A percentile compares a stretch with the other conserved stretches of the same genome.
phyloP scores from a whole-genome alignment of 2,329 filamentous ascomycete species.

The Botrytis medusae region DNA sequence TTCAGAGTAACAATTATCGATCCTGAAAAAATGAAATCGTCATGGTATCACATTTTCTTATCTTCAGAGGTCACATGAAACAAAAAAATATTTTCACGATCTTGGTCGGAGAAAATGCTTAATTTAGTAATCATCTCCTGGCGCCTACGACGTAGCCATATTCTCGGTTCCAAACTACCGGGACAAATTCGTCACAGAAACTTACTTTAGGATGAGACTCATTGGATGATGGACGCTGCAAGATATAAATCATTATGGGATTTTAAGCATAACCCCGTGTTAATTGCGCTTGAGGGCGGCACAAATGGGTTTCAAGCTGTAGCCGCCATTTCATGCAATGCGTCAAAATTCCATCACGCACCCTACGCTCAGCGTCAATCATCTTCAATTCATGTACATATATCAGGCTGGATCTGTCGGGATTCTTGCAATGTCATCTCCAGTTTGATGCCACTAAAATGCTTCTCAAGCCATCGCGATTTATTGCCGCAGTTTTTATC shows the following conservation, averaged over 20 bases:
- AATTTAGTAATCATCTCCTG: not conserved
- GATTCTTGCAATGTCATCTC: not conserved
- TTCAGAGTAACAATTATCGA: not conserved
- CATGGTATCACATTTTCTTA: not conserved
- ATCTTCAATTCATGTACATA: not conserved
- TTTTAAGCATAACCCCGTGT: not conserved
- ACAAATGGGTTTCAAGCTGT: not conserved
- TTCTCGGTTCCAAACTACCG: not conserved
- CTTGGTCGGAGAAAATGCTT: not conserved
- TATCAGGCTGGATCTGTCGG: not conserved
- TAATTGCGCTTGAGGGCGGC: not conserved
- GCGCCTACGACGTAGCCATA: not conserved
- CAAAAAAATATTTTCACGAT: not conserved
- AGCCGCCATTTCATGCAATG: not conserved
- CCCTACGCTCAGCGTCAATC: not conserved
- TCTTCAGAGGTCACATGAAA: no score
- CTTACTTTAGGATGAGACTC: not conserved
- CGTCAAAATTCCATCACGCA: not conserved
- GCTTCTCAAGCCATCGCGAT: not conserved
- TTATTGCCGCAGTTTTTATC: not conserved
- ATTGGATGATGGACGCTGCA: not conserved
- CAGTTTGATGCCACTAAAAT: not conserved
- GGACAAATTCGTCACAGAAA: not conserved
- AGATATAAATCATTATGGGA: not conserved
- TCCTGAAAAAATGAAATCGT: not conserved